phyloP scores from a whole-genome alignment of 1,284 basidiomycete genomes.

The Ustilago xerochloae region DNA sequence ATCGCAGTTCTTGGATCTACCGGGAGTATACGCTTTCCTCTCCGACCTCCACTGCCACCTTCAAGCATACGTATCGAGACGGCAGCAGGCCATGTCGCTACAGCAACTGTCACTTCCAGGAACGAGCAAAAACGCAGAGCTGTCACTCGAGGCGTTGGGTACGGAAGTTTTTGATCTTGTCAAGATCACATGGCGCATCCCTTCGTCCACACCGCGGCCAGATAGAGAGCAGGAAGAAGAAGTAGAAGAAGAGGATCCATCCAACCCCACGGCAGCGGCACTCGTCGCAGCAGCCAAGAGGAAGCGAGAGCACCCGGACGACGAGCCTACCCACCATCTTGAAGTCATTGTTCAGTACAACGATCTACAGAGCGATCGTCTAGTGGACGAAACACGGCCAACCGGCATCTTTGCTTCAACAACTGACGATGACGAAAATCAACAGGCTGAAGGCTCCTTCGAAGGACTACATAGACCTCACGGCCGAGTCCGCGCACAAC shows the following conservation, averaged over 20 bases:
- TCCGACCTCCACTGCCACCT: constrained; percentile 46
- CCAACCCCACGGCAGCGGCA: constrained; percentile 18
- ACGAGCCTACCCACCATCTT: constrained; percentile 24
- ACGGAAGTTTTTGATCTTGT: constrained; percentile 48
- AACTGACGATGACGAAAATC: background rate
- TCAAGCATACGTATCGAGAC: constrained; percentile 50
- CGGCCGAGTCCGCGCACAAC: constrained; percentile 32
- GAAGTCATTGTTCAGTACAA: constrained; percentile 38
- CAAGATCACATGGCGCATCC: constrained; percentile 47
- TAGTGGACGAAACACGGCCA: constrained; percentile 38
- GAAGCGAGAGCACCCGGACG: constrained; percentile 21
- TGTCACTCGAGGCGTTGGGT: constrained; percentile 27
- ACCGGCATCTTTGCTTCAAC: constrained; percentile 8
- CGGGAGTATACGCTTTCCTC: constrained; percentile 48
- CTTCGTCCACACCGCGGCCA: constrained; percentile 4
- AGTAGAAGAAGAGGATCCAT: background rate
- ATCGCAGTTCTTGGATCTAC: constrained; percentile 31
- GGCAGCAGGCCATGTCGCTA: constrained; percentile 46
- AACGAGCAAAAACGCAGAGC: background rate
- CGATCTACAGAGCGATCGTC: constrained; percentile 44
- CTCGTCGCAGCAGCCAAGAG: constrained; percentile 21
- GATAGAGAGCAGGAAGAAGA: background rate
- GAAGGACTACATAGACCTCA: constrained; percentile 23
- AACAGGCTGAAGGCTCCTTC: background rate
- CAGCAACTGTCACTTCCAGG: constrained; percentile 24